Conservation (phyloP, 2,329 filamentous ascomycete species). For the Cordyceps javanica region DNA sequence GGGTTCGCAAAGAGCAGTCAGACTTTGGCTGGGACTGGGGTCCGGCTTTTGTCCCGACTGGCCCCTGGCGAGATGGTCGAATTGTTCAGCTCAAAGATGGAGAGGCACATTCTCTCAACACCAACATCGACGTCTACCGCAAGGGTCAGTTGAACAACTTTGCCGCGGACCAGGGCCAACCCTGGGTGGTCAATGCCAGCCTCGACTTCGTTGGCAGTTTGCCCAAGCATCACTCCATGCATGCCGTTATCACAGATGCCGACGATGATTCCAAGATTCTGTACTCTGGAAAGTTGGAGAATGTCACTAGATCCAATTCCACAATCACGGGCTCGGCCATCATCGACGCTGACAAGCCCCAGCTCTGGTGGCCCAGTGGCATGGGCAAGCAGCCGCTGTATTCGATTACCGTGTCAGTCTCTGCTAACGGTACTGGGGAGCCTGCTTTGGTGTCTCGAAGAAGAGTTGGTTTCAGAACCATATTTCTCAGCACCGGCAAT, state of each 20-base stretch:
- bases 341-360: conserved; percentile 37
- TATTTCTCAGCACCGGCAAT: conserved; percentile 50
- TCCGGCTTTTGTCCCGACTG: conserved; percentile 52
- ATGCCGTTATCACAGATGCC: conserved; percentile 39
- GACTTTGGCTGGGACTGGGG: conserved; percentile 64
- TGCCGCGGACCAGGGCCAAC: conserved; percentile 47
- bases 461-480: conserved; percentile 56
- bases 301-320: conserved; percentile 33
- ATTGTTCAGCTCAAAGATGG: conserved; percentile 42
- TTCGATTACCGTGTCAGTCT: conserved; percentile 37
- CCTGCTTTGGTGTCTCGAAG: conserved; percentile 38
- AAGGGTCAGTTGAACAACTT: conserved; percentile 52
- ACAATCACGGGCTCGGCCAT: conserved; percentile 43
- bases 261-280: conserved; percentile 23
- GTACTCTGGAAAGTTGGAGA: conserved; percentile 25
- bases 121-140: conserved; percentile 51
- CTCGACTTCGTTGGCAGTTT: conserved; percentile 48
- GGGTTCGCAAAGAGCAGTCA: conserved; percentile 53
- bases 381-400: conserved; percentile 54
- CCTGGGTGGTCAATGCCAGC: conserved; percentile 57
- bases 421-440: background rate
- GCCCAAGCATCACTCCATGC: conserved; percentile 36
- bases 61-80: conserved; percentile 55
- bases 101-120: conserved; percentile 38
- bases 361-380: conserved; percentile 55